Evolutionary conservation across 805 yeast genomes (phyloP).

Genomic region (Barnettozyma pratensis): DNA sequence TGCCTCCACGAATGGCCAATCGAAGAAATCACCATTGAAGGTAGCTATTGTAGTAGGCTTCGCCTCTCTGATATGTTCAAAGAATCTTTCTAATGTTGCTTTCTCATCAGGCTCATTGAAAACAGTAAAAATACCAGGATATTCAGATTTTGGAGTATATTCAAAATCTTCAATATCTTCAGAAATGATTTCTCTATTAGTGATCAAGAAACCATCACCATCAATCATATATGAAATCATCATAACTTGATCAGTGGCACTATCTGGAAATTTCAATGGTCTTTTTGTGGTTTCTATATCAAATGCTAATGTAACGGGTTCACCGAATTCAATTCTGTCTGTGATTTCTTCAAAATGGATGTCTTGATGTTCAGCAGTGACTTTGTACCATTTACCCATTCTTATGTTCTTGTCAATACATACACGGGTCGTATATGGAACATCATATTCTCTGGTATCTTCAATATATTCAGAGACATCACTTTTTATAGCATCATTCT

Average conservation of each 20-base stretch:
- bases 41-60: conserved; percentile 97
- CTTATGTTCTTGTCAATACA: conserved; percentile 85
- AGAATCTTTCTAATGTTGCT: conserved; percentile 67
- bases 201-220: conserved; percentile 91
- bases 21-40: conserved; percentile 97
- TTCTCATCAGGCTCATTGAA: conserved; percentile 88
- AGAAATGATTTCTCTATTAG: conserved; percentile 89
- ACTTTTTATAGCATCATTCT: conserved; percentile 15
- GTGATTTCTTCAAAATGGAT: conserved; percentile 52
- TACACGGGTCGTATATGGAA: conserved; percentile 93
- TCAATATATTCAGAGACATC: conserved; percentile 65
- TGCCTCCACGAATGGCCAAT: conserved; percentile 97
- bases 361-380: conserved; percentile 56
- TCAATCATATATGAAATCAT: conserved; percentile 99
- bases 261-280: conserved; percentile 93
- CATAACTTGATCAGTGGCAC: conserved; percentile 88
- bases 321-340: conserved; percentile 89
- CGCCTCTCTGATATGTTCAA: conserved; percentile 83
- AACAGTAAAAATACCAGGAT: conserved; percentile 82
- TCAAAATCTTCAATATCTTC: conserved; percentile 96
- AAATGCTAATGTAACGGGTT: conserved; percentile 93
- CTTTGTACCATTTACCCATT: conserved; percentile 95
- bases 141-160: conserved; percentile 96
- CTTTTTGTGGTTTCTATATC: conserved; percentile 98
- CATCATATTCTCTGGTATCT: conserved; percentile 91